Percentiles rank a stretch among this genome's conserved stretches.
Conservation (phyloP, 176 grass and related monocot genomes). For the Zizania latifolia region DNA sequence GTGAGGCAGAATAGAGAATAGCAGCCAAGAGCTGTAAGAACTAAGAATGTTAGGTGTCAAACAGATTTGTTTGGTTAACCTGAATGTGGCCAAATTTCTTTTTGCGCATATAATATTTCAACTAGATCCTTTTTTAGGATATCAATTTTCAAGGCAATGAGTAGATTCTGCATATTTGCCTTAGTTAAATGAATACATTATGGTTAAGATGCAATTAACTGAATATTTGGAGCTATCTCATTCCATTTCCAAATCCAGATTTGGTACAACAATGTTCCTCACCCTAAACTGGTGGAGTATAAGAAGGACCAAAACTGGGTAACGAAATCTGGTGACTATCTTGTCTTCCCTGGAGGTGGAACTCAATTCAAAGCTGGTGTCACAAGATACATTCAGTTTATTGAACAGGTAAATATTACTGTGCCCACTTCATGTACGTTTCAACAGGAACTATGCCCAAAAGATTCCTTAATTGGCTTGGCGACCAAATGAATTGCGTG, state of each 20-base stretch:
- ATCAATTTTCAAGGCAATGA: neutral
- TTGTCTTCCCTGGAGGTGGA: conserved; percentile 87
- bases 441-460: neutral
- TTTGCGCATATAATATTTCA: neutral
- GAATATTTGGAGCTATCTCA: neutral
- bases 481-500: neutral
- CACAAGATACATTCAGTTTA: conserved; percentile 71
- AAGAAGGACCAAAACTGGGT: conserved; percentile 97
- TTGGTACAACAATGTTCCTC: conserved; percentile 93
- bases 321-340: conserved; percentile 61
- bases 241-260: conserved; percentile 50
- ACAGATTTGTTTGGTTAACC: neutral
- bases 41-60: neutral
- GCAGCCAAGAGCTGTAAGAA: neutral
- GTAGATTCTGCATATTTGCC: neutral
- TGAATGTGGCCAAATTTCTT: neutral
- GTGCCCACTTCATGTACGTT: neutral
- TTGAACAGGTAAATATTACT: conserved; percentile 61
- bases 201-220: neutral
- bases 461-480: neutral
- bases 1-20: neutral
- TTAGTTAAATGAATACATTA: neutral
- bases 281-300: conserved; percentile 82
- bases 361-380: conserved; percentile 94
- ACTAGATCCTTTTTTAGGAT: neutral